Conservation (phyloP, 2,329 filamentous ascomycete species). For the Cladosporium halotolerans region DNA sequence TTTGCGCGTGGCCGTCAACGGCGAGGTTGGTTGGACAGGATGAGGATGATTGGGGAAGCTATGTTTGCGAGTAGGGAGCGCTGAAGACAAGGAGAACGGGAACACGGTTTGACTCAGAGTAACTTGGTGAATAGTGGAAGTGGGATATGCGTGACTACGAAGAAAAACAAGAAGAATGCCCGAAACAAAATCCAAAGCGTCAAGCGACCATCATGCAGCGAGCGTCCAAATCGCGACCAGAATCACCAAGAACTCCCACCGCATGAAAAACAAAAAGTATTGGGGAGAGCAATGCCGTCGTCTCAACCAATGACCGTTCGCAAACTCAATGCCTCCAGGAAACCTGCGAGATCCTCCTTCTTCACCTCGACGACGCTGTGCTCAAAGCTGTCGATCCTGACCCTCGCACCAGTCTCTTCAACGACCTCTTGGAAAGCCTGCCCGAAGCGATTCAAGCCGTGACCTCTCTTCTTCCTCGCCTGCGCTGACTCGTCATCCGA, state of each 20-base stretch:
- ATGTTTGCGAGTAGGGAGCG: slow-evolving; percentile 19
- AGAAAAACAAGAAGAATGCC: no score
- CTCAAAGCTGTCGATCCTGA: slow-evolving; percentile 93
- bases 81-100: background rate
- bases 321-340: slow-evolving; percentile 85
- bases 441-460: slow-evolving; percentile 83
- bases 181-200: no score
- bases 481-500: slow-evolving; percentile 48
- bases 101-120: no score
- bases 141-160: no score
- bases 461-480: slow-evolving; percentile 53
- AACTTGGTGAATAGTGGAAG: no score
- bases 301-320: slow-evolving; percentile 66
- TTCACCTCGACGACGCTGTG: slow-evolving; percentile 96
- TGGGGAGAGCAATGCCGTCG: no score
- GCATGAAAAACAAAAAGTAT: no score
- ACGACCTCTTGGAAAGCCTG: slow-evolving; percentile 95
- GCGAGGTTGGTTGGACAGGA: slow-evolving; percentile 24
- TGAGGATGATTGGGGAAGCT: slow-evolving; percentile 21
- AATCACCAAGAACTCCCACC: no score
- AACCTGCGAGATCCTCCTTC: slow-evolving; percentile 87
- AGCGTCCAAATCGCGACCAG: background rate
- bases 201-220: background rate
- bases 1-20: slow-evolving; percentile 30
- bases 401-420: slow-evolving; percentile 78